These are phyloP conservation scores for Dissophora ornata DNA, from an alignment of 192 early-diverging fungal genomes.

Conservation along the genomic window DNA sequence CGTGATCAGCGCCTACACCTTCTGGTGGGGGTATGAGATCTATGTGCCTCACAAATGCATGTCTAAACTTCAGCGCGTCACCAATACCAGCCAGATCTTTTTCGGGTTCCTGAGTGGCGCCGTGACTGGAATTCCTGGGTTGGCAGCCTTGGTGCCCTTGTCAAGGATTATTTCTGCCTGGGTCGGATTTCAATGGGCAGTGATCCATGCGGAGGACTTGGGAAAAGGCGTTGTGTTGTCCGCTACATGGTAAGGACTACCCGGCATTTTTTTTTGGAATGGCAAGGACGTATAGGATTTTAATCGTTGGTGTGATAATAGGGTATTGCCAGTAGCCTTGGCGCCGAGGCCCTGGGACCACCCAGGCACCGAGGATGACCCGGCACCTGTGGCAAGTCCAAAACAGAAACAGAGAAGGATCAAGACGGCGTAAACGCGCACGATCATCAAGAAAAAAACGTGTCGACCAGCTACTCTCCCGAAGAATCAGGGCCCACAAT, in stretches of 20 bases:
- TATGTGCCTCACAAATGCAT: constrained; percentile 59
- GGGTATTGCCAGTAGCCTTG: constrained; percentile 58
- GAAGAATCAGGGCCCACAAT: no score
- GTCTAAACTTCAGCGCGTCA: constrained; percentile 50
- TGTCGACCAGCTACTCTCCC: no score
- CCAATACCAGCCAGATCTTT: constrained; percentile 55
- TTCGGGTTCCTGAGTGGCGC: constrained; percentile 55
- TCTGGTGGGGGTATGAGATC: constrained; percentile 62
- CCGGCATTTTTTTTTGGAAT: not conserved
- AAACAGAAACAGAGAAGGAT: constrained; percentile 23
- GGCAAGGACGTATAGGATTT: no score
- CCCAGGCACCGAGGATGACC: constrained; percentile 25
- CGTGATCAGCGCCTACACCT: constrained; percentile 51
- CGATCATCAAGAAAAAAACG: not conserved
- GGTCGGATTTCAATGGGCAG: constrained; percentile 56
- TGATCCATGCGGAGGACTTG: constrained; percentile 53
- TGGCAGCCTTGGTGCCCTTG: constrained; percentile 46
- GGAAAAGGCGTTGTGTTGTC: constrained; percentile 57
- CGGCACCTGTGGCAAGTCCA: constrained; percentile 1
- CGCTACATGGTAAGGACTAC: constrained; percentile 56
- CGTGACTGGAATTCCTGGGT: constrained; percentile 30
- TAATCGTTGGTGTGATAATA: not conserved
- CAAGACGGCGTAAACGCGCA: constrained; percentile 1
- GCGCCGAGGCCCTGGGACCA: constrained; percentile 57
- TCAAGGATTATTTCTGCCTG: constrained; percentile 58